Evolutionary conservation across 371 early-diverging fungal species (phyloP), one percentile per base, ranked within the genome.

Genomic region (Encephalitozoon cuniculi): DNA sequence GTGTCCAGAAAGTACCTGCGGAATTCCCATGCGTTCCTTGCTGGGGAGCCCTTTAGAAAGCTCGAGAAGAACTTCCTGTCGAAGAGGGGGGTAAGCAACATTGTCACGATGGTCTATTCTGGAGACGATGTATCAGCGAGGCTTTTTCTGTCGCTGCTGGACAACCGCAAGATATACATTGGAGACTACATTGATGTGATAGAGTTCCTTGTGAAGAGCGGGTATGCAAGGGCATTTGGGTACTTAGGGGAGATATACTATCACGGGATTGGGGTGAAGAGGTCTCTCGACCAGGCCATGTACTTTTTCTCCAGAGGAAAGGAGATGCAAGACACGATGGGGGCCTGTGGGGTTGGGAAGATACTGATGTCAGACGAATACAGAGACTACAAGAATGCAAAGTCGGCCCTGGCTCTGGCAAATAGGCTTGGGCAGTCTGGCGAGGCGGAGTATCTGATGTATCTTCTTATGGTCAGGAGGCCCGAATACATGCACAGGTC

Each of bases 201-300:
- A 6, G 64, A 75, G 43, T 72, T 72, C 44, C 63, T 78, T 34
- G 72, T 66, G 2, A 12, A 77, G 32, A 76, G 55, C 11, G 78
- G 75, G 15, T 44, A 76, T 41, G 43, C 64, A 23, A 71, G 74
- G 44, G 84, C 81, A 4, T 64, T 75, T 77, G 74, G 75, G 0
- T 54, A 83, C 3, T 34, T 85, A 4, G 86, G 86, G 5, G 83
- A 83, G 53, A 64, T 80, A 49, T 81, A 83, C 69, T 82, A 72
- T 64, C 79, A 84, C 37, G 84, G 84, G 25, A 63, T 79, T 32
- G 82, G 81, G 23, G 80, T 82, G 26, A 21, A 59, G 26, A 70
- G 32, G 23, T 70, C 74, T 43, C 39, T 75, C 15, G 78, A 78
- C 23, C 78, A 55, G 40, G 84, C 86, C 4, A 55, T 83, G 71